Conservation (phyloP, 148 eudicot species). For the Pharnaceum exiguum region DNA sequence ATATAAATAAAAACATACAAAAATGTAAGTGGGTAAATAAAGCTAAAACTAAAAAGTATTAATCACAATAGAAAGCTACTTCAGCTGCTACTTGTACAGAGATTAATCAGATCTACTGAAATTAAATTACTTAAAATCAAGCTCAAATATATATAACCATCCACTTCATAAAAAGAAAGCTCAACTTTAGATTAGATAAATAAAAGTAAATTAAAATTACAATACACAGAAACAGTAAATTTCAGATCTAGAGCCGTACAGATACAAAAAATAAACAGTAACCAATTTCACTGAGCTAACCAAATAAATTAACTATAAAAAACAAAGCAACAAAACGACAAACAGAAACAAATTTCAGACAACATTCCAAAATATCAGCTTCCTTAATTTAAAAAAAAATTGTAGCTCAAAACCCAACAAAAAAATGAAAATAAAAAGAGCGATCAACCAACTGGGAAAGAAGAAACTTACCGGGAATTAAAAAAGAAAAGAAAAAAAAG, state of each 20-base stretch:
- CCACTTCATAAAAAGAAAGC: no score
- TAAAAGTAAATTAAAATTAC: neutral
- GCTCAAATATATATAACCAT: conserved; percentile 3
- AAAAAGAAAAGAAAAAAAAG: neutral
- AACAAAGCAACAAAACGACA: neutral
- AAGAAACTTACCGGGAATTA: conserved; percentile 14
- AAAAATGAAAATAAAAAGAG: neutral
- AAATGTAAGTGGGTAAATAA: neutral
- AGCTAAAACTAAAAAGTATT: conserved; percentile 11
- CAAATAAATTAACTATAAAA: neutral
- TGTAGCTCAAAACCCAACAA: neutral
- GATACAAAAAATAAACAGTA: neutral
- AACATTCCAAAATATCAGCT: neutral
- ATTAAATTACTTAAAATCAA: conserved; percentile 2
- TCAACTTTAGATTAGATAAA: neutral
- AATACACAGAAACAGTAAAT: no score
- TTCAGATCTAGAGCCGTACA: conserved; percentile 30
- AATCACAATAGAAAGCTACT: conserved; percentile 17
- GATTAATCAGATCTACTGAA: conserved; percentile 28
- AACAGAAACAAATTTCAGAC: conserved; percentile 1
- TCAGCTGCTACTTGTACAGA: conserved; percentile 7
- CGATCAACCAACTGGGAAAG: conserved; percentile 18
- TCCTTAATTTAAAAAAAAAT: neutral
- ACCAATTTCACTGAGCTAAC: conserved; percentile 1
- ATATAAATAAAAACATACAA: no score